A percentile compares a stretch with the other conserved stretches of the same genome.
phyloP scores from a whole-genome alignment of 805 yeast species.

The Grigorovia yakushimaensis region DNA sequence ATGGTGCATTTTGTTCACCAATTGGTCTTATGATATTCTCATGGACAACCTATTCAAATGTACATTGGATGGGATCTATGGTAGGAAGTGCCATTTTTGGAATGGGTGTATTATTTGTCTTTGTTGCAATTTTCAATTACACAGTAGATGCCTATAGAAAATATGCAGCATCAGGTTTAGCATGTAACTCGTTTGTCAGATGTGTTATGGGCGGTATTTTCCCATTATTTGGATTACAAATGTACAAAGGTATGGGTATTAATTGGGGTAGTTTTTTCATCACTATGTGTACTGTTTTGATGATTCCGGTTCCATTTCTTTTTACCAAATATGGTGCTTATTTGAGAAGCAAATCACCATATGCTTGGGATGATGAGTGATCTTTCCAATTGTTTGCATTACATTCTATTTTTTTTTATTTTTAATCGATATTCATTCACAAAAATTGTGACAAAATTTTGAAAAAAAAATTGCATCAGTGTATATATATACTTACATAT shows the following conservation, averaged over 20 bases:
- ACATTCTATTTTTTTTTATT: neutral
- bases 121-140: slow-evolving; percentile 58
- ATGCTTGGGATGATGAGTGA: slow-evolving; percentile 32
- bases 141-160: slow-evolving; percentile 53
- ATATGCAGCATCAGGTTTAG: slow-evolving; percentile 44
- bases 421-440: neutral
- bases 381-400: neutral
- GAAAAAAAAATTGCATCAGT: no score
- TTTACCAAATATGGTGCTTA: slow-evolving; percentile 41
- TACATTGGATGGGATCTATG: slow-evolving; percentile 68
- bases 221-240: slow-evolving; percentile 48
- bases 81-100: slow-evolving; percentile 71
- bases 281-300: slow-evolving; percentile 39
- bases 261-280: slow-evolving; percentile 50
- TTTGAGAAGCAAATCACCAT: slow-evolving; percentile 37
- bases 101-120: slow-evolving; percentile 54
- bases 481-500: no score
- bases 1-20: slow-evolving; percentile 59
- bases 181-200: slow-evolving; percentile 43
- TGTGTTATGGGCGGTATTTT: slow-evolving; percentile 46
- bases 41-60: slow-evolving; percentile 51
- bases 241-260: slow-evolving; percentile 45
- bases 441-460: no score
- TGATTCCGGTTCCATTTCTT: slow-evolving; percentile 48
- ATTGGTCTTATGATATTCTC: slow-evolving; percentile 65